Evolutionary conservation across 2,329 filamentous ascomycete species (phyloP).

Genomic region (Colletotrichum abscissum): DNA sequence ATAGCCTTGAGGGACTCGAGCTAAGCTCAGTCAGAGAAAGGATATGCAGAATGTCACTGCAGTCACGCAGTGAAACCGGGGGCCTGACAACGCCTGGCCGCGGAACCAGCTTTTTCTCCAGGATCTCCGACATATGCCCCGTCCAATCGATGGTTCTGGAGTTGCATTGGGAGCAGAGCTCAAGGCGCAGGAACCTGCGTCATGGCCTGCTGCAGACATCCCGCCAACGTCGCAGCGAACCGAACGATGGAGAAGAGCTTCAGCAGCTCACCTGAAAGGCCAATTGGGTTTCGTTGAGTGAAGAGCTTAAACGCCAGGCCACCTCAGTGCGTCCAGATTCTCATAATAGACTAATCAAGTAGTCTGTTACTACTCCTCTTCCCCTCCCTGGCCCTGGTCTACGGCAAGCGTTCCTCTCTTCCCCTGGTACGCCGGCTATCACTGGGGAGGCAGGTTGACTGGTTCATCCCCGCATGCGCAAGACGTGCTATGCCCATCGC

Average conservation of each 20-base stretch:
- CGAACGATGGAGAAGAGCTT: not conserved
- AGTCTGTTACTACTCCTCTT: not conserved
- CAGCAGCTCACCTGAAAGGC: not conserved
- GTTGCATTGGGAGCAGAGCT: slow-evolving; percentile 26
- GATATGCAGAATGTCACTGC: not conserved
- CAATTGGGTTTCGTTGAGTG: not conserved
- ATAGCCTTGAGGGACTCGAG: not conserved
- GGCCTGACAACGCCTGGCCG: not conserved
- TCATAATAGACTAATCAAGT: not conserved
- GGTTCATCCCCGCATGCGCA: slow-evolving; percentile 28
- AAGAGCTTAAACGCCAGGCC: not conserved
- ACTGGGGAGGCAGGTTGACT: not conserved
- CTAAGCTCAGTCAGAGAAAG: not conserved
- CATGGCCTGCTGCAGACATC: slow-evolving; percentile 22
- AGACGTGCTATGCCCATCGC: not conserved
- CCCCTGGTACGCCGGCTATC: not conserved
- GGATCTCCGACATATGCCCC: slow-evolving; percentile 30
- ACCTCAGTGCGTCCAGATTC: slow-evolving; percentile 7
- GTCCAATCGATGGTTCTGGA: slow-evolving; percentile 22
- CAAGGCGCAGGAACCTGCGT: slow-evolving; percentile 33
- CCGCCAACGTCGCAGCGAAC: not conserved
- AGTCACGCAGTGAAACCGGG: slow-evolving; percentile 15
- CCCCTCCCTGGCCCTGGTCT: not conserved
- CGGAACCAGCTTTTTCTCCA: slow-evolving; percentile 20
- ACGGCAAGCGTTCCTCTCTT: not conserved